Evolutionary conservation across 192 early-diverging fungal species (phyloP).

Genomic region (Mortierella hygrophila): DNA sequence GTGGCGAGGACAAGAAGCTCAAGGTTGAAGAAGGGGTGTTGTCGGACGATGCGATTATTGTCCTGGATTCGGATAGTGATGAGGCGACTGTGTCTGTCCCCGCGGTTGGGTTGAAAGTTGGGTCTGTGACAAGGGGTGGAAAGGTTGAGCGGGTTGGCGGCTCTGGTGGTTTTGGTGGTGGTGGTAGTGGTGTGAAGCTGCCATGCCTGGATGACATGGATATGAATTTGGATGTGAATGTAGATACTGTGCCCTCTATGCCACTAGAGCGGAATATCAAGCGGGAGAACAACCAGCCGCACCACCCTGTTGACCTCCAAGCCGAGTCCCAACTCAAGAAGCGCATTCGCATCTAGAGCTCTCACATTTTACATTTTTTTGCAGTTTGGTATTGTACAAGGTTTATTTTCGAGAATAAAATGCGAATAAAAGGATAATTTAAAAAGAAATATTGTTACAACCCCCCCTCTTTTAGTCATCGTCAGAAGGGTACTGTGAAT

Average conservation of each 20-base stretch:
- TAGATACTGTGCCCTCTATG: background rate
- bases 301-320: background rate
- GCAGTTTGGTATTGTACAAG: background rate
- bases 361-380: background rate
- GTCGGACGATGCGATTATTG: background rate
- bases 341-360: background rate
- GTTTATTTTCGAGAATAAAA: no score
- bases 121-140: no score
- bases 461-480: background rate
- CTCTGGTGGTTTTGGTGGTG: background rate
- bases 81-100: background rate
- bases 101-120: background rate
- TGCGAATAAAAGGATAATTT: no score
- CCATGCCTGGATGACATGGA: background rate
- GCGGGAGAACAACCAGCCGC: background rate
- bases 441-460: background rate
- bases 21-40: background rate
- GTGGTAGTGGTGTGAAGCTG: background rate
- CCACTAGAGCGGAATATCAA: background rate
- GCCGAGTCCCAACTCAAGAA: background rate
- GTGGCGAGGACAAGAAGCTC: background rate
- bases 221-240: background rate
- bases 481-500: constrained; percentile 35
- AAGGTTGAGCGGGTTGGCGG: background rate
- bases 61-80: background rate